Conservation (phyloP, 176 grass and related monocot species). For the Avena atlantica region DNA sequence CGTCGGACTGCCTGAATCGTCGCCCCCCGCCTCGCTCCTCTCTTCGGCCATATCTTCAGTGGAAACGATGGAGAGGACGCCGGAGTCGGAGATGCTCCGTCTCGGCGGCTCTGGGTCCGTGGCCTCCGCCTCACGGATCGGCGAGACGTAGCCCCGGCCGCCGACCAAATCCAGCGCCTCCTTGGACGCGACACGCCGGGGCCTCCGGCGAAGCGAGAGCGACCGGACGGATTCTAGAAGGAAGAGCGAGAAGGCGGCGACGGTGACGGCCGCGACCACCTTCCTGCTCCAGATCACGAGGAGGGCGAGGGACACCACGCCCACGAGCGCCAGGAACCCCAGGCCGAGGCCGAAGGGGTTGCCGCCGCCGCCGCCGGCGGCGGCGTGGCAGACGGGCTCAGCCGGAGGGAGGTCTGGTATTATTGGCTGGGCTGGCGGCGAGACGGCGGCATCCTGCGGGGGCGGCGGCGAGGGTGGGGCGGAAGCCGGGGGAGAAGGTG, state of each 20-base stretch:
- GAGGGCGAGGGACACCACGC: conserved; percentile 61
- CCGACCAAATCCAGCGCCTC: conserved; percentile 32
- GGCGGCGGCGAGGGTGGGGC: not conserved
- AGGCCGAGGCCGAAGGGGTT: conserved; percentile 33
- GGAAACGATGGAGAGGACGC: not conserved
- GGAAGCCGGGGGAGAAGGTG: not conserved
- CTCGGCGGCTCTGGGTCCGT: conserved; percentile 41
- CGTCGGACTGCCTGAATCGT: conserved; percentile 28
- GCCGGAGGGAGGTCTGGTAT: conserved; percentile 1
- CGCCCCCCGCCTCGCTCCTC: conserved; percentile 30
- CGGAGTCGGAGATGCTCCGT: conserved; percentile 47
- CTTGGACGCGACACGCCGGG: not conserved
- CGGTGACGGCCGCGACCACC: conserved; percentile 68
- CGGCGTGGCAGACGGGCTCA: not conserved
- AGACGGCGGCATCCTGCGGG: not conserved
- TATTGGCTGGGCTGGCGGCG: not conserved
- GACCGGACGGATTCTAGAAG: conserved; percentile 59
- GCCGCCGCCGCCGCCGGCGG: not conserved
- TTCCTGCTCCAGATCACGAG: conserved; percentile 80
- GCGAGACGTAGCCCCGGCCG: conserved; percentile 64
- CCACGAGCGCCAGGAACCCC: conserved; percentile 57
- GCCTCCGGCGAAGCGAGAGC: conserved; percentile 22
- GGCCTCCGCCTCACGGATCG: conserved; percentile 64
- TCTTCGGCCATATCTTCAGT: not conserved
- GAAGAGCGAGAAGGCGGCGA: conserved; percentile 62